A percentile compares a stretch with the other conserved stretches of the same genome.
Conservation (phyloP, 1,284 basidiomycete genomes). For the Tausonia pullulans region DNA sequence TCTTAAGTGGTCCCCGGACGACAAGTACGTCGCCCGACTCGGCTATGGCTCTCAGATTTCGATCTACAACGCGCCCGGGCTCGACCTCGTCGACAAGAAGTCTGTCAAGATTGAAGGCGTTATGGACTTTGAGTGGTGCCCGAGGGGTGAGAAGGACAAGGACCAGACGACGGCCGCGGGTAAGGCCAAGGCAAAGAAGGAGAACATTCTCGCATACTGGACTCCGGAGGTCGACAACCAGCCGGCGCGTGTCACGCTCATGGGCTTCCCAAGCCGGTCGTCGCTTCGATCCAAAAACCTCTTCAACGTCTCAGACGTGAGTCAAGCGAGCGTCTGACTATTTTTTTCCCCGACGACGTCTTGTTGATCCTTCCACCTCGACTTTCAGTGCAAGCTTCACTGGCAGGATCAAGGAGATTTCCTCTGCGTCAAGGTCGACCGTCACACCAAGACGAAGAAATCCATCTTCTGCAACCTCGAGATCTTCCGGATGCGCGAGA, state of each 20-base stretch:
- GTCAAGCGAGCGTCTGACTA: slow-evolving; percentile 24
- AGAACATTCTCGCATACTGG: slow-evolving; percentile 97
- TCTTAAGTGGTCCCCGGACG: slow-evolving; percentile 96
- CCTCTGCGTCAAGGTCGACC: slow-evolving; percentile 98
- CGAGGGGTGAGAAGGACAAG: slow-evolving; percentile 79
- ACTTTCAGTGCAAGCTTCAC: slow-evolving; percentile 78
- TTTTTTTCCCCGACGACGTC: background rate
- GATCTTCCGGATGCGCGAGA: slow-evolving; percentile 94
- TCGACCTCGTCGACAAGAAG: slow-evolving; percentile 95
- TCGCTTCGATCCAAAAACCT: slow-evolving; percentile 91
- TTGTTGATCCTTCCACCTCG: background rate
- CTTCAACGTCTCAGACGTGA: slow-evolving; percentile 93
- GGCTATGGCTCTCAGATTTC: slow-evolving; percentile 87
- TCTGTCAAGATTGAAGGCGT: slow-evolving; percentile 97
- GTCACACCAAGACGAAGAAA: slow-evolving; percentile 98
- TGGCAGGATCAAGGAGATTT: slow-evolving; percentile 99
- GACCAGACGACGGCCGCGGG: slow-evolving; percentile 50
- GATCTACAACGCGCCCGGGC: slow-evolving; percentile 87
- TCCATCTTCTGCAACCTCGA: slow-evolving; percentile 98
- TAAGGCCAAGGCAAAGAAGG: slow-evolving; percentile 42
- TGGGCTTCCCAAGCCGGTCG: slow-evolving; percentile 75
- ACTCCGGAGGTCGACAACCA: slow-evolving; percentile 92
- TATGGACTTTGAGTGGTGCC: slow-evolving; percentile 98
- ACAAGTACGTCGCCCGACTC: slow-evolving; percentile 83
- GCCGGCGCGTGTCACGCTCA: slow-evolving; percentile 88